Percentiles rank a stretch among this genome's conserved stretches.
Evolutionary conservation across 2,329 filamentous ascomycete species (phyloP).

Genomic region (Paraphaeosphaeria minitans): DNA sequence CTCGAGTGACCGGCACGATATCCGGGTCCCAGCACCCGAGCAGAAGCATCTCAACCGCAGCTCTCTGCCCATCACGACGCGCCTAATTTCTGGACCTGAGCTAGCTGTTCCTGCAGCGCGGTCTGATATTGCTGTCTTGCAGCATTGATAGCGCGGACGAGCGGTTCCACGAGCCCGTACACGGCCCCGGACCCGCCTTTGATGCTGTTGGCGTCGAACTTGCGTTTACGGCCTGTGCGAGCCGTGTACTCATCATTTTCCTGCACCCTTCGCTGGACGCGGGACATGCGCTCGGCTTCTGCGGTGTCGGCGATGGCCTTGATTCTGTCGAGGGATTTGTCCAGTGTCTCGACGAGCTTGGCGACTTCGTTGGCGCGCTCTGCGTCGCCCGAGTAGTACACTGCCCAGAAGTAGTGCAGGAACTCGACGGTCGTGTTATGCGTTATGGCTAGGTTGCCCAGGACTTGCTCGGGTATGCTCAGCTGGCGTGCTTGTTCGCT

Average conservation of each 20-base stretch:
- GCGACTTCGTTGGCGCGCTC: conserved; percentile 80
- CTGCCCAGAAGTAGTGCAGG: conserved; percentile 94
- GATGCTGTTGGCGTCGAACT: conserved; percentile 70
- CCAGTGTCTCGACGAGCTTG: conserved; percentile 81
- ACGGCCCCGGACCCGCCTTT: conserved; percentile 79
- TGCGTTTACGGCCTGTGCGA: conserved; percentile 74
- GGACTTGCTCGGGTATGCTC: conserved; percentile 52
- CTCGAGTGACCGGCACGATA: background rate
- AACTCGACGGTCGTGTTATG: conserved; percentile 96
- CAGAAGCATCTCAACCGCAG: background rate
- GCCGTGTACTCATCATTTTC: conserved; percentile 74
- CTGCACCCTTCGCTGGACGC: conserved; percentile 69
- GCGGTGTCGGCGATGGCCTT: conserved; percentile 79
- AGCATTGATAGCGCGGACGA: conserved; percentile 70
- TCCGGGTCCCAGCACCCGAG: background rate
- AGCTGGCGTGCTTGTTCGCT: conserved; percentile 38
- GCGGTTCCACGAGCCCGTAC: conserved; percentile 75
- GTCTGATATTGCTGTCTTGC: conserved; percentile 74
- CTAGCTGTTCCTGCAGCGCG: conserved; percentile 66
- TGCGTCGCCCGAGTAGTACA: conserved; percentile 86
- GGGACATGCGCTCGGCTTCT: conserved; percentile 71
- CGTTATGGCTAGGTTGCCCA: conserved; percentile 71
- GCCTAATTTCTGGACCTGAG: conserved; percentile 15
- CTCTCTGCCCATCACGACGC: background rate
- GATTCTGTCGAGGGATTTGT: conserved; percentile 77